Percentiles rank a stretch among this genome's conserved stretches.
Conservation (phyloP, 2,329 filamentous ascomycete genomes). For the Pezicula neosporulosa region DNA sequence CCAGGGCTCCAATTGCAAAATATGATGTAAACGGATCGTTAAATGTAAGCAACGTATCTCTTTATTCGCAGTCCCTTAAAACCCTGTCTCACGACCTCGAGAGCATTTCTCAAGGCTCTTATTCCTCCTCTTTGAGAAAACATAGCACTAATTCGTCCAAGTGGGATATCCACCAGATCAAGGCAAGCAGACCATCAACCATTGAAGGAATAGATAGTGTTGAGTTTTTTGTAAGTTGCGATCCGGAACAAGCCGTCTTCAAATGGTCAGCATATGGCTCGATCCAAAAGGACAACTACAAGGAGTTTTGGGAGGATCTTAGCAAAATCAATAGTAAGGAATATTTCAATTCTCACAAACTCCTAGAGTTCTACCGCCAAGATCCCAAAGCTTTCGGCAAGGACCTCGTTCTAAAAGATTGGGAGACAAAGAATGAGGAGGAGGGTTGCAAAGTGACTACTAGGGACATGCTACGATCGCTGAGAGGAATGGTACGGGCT, state of each 20-base stretch:
- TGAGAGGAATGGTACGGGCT: not conserved
- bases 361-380: constrained; percentile 3
- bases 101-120: too few species aligned
- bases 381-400: constrained; percentile 1
- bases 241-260: too few species aligned
- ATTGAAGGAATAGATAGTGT: constrained; percentile 1
- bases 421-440: not conserved
- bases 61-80: too few species aligned
- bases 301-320: constrained; percentile 6
- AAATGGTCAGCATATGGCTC: not conserved
- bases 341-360: not conserved
- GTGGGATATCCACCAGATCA: not conserved
- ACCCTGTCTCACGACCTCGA: too few species aligned
- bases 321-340: not conserved
- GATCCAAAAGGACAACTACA: not conserved
- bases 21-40: constrained; percentile 9
- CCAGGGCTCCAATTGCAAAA: not conserved
- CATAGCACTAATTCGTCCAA: too few species aligned
- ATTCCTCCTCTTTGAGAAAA: too few species aligned
- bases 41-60: too few species aligned
- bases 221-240: constrained; percentile 6
- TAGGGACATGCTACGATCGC: not conserved
- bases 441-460: too few species aligned
- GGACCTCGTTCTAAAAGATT: constrained; percentile 1
- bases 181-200: not conserved